Evolutionary conservation across 2,329 filamentous ascomycete species (phyloP), one percentile per base, ranked within the genome.

Genomic region (Trichophyton benhamiae): DNA sequence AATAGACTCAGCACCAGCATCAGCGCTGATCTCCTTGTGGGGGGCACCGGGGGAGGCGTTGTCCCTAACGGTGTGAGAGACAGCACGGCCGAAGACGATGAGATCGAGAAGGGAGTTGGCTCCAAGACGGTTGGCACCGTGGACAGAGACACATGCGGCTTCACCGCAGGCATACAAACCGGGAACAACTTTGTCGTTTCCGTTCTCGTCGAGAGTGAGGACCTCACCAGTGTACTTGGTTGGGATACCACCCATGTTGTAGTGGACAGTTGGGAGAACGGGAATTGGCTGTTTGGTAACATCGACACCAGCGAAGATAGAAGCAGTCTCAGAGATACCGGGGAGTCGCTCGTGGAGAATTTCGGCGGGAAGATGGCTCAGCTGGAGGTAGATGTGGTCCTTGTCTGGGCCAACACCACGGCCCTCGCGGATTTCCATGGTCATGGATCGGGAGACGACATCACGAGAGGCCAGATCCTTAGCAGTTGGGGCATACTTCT

Each of bases 211-310:
- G 59, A 95, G 80, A 17, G 90, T 95, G 68, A 99, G 78, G 64
- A 97, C 94, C 79, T 99, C 91, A 76, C 94, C 92, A 65, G 90
- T 96, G 83, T 96, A 97, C 72, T 89, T 90, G 68, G 94, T 97
- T 59, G 92, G 92, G 69, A 99, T 96, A 83, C 94, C 92, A 77
- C 92, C 92, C 94, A 97, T 99, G 83, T 96, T 96, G 84, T 99
- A 99, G 82, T 99, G 91, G 68, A 96, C 92, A 52, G 92, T 97
- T 62, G 92, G 92, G 65, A 97, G 82, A 67, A 97, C 92, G 64
- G 92, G 92, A 69, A 97, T 97, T 67, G 92, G 92, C 79, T 96
- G 89, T 82, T 96, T 96, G 72, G 86, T 87, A 68, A 99, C 92
- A 75, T 99, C 94, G 69, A 99, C 91, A 79, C 94, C 92, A 63